phyloP scores from a whole-genome alignment of 148 eudicot genomes.

The Amaranthus hypochondriacus region DNA sequence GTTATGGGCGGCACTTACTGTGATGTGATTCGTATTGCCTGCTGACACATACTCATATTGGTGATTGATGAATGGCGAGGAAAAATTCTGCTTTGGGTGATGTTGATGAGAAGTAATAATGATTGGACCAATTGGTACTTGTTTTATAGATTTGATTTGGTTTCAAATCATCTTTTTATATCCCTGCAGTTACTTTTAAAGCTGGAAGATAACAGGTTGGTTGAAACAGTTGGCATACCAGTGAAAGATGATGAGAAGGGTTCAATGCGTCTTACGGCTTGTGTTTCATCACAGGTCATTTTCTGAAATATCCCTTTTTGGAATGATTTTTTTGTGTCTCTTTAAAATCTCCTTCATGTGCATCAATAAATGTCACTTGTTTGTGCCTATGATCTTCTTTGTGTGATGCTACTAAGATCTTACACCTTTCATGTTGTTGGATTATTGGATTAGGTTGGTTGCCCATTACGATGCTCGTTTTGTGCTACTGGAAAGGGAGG shows the following conservation, averaged over 20 bases:
- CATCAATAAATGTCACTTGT: neutral
- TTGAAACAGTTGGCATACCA: conserved; percentile 99
- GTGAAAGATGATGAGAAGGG: conserved; percentile 81
- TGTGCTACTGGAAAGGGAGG: conserved; percentile 99
- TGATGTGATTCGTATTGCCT: neutral
- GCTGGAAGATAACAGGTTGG: conserved; percentile 81
- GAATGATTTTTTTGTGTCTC: neutral
- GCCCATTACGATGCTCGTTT: conserved; percentile 92
- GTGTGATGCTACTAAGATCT: neutral
- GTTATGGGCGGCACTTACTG: neutral
- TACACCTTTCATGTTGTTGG: conserved; percentile 13
- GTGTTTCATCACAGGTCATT: conserved; percentile 95
- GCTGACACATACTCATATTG: neutral
- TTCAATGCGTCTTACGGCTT: conserved; percentile 85
- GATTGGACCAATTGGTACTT: neutral
- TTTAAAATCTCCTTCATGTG: neutral
- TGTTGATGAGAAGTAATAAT: neutral
- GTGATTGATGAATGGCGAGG: too few relatives aligned
- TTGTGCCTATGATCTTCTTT: neutral
- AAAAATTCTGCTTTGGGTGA: neutral
- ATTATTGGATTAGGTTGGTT: conserved; percentile 66
- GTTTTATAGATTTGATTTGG: neutral
- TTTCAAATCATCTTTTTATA: conserved; percentile 14
- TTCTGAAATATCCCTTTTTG: conserved; percentile 9
- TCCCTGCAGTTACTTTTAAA: conserved; percentile 64